These are phyloP conservation scores for Pisolithus albus DNA, from an alignment of 768 basidiomycete genomes.

Conservation along the genomic window DNA sequence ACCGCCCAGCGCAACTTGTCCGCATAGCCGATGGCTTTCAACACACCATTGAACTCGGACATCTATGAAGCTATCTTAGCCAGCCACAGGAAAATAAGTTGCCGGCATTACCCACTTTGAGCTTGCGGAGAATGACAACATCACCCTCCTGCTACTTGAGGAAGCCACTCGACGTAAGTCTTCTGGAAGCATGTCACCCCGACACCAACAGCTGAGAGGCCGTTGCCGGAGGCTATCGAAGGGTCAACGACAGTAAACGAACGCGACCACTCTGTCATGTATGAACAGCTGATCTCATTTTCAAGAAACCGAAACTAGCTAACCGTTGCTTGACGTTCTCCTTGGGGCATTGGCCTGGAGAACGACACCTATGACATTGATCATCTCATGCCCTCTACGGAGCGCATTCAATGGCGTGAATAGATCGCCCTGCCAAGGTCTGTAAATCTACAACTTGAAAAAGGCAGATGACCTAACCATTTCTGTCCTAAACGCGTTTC, in stretches of 20 bases:
- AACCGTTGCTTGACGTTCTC: constrained; percentile 22
- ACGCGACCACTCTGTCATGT: constrained; percentile 38
- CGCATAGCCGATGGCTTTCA: constrained; percentile 39
- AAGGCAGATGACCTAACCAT: constrained; percentile 15
- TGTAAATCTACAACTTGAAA: neutral
- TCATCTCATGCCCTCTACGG: constrained; percentile 7
- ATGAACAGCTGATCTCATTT: neutral
- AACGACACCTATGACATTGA: constrained; percentile 30
- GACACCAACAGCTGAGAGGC: constrained; percentile 17
- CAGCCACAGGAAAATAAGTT: neutral
- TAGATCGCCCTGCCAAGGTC: constrained; percentile 18
- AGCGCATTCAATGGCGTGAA: constrained; percentile 17
- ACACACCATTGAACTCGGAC: constrained; percentile 20
- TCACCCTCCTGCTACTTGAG: constrained; percentile 42
- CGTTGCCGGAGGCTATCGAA: constrained; percentile 28
- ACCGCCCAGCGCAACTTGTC: constrained; percentile 50
- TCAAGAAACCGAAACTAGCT: constrained; percentile 4
- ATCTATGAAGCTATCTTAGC: constrained; percentile 22
- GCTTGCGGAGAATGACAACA: constrained; percentile 41
- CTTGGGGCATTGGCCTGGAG: constrained; percentile 6
- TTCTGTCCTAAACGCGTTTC: constrained; percentile 14
- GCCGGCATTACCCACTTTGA: constrained; percentile 36
- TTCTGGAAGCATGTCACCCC: constrained; percentile 48
- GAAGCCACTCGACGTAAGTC: constrained; percentile 43
- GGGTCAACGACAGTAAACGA: constrained; percentile 48